phyloP scores from a whole-genome alignment of 805 yeast species.

The Debaryomyces castellii region DNA sequence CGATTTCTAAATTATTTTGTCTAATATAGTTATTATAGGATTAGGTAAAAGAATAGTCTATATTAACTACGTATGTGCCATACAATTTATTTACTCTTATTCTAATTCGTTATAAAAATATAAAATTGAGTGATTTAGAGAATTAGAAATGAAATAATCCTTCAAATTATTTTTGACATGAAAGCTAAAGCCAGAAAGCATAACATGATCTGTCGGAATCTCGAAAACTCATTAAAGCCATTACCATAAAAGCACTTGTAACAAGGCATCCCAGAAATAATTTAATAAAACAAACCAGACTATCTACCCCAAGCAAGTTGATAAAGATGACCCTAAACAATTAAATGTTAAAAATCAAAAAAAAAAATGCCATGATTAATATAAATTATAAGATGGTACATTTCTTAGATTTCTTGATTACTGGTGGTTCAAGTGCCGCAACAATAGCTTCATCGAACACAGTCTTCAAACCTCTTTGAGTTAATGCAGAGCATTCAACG shows the following conservation, averaged over 20 bases:
- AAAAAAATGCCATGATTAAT: background rate
- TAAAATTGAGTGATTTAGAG: background rate
- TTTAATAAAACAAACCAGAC: conserved; percentile 1
- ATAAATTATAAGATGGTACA: conserved; percentile 71
- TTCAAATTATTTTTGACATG: background rate
- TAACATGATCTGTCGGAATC: background rate
- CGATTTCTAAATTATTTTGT: too few species aligned
- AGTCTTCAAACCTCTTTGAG: conserved; percentile 94
- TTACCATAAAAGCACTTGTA: background rate
- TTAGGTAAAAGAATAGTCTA: background rate
- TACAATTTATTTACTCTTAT: background rate
- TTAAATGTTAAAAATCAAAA: background rate
- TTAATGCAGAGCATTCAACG: conserved; percentile 96
- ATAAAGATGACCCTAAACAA: background rate
- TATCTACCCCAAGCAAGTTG: background rate
- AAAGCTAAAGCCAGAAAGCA: conserved; percentile 1
- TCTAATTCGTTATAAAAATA: conserved; percentile 1
- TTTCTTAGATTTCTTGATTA: conserved; percentile 74
- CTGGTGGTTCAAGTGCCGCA: conserved; percentile 97
- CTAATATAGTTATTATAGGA: too few species aligned
- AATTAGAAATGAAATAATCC: conserved; percentile 1
- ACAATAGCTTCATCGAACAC: conserved; percentile 99
- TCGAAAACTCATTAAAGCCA: background rate
- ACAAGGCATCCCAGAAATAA: background rate
- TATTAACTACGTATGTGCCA: background rate